Conservation (phyloP, 73 alveolate species). For the Blepharisma japonicum region DNA sequence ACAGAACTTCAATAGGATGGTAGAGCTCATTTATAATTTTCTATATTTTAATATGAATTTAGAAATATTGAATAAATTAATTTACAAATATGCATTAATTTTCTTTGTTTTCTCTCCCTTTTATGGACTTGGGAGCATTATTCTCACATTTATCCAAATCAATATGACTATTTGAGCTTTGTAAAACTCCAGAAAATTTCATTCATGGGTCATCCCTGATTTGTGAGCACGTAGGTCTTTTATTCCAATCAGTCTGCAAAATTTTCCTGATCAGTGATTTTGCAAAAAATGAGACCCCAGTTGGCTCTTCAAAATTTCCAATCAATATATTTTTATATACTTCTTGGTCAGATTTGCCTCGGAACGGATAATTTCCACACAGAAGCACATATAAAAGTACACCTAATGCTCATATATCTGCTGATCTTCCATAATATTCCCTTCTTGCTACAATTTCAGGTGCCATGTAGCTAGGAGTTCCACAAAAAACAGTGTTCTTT, state of each 20-base stretch:
- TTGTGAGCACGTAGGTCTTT: slow-evolving; percentile 53
- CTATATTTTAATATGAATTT: no score
- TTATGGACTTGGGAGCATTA: no score
- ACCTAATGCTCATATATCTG: slow-evolving; percentile 61
- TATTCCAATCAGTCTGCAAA: slow-evolving; percentile 50
- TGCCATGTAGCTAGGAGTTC: slow-evolving; percentile 95
- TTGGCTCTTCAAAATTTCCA: slow-evolving; percentile 46
- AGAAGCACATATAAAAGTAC: slow-evolving; percentile 48
- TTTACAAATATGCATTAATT: no score
- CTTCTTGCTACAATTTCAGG: slow-evolving; percentile 77
- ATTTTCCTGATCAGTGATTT: slow-evolving; percentile 37
- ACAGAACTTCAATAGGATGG: no score
- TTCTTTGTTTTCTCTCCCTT: no score
- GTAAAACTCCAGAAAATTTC: background rate
- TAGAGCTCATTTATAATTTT: no score
- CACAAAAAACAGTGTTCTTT: slow-evolving; percentile 59
- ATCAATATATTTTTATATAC: slow-evolving; percentile 61
- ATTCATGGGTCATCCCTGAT: slow-evolving; percentile 17
- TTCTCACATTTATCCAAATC: no score
- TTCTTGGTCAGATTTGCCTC: slow-evolving; percentile 53
- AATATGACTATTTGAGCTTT: no score
- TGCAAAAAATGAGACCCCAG: slow-evolving; percentile 40
- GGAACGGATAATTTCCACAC: slow-evolving; percentile 52
- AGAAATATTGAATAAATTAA: no score
- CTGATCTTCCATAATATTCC: slow-evolving; percentile 56